These are phyloP conservation scores for Umbilicus rupestris DNA, from an alignment of 164 flowering plant genomes.

Conservation along the genomic window DNA sequence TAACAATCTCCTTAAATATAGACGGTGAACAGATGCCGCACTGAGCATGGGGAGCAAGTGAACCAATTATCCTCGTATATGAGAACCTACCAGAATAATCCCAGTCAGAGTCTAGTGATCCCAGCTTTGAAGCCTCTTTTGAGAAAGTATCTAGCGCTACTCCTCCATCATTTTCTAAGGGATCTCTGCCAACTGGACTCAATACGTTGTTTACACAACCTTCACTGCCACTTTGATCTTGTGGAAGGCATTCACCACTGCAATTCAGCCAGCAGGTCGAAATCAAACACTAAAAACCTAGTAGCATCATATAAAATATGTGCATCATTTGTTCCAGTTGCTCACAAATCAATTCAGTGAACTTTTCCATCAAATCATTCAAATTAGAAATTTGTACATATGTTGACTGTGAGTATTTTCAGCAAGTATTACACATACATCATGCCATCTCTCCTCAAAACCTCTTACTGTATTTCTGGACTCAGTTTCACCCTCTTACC, in stretches of 20 bases:
- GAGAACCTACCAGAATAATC: conserved; percentile 30
- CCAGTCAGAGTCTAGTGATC: conserved; percentile 19
- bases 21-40: conserved; percentile 39
- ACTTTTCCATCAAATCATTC: not conserved
- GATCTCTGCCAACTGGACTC: conserved; percentile 11
- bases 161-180: conserved; percentile 16
- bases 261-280: not conserved
- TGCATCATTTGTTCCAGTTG: not conserved
- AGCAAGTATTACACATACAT: not conserved
- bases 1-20: conserved; percentile 36
- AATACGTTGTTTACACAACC: not conserved
- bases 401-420: not conserved
- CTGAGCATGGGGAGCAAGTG: conserved; percentile 61
- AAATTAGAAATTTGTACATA: not conserved
- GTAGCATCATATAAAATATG: not conserved
- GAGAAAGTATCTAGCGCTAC: not conserved
- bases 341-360: too few relatives aligned
- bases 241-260: not conserved
- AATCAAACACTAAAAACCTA: not conserved
- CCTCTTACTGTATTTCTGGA: not conserved
- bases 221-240: not conserved
- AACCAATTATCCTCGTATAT: conserved; percentile 43
- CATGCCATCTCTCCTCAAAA: not conserved
- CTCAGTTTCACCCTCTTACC: not conserved
- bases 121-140: conserved; percentile 8